Base-by-base conservation (phyloP, 306 rosid species). In the Pyrus betulifolia region DNA sequence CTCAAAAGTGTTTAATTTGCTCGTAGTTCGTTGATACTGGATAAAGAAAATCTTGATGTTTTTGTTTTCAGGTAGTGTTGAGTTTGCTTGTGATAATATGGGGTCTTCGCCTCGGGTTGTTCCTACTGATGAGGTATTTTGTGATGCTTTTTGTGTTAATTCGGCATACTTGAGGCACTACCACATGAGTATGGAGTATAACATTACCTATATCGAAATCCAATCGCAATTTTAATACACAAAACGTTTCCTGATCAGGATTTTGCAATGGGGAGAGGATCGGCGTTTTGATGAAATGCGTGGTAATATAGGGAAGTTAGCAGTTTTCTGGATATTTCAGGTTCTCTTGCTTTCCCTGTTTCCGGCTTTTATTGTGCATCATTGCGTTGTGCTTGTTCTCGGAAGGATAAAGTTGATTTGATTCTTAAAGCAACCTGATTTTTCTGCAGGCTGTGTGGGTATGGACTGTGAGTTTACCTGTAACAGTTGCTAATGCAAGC, bases 321-420 rank as follows among this genome's bases (percentile, higher is more conserved):
- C 97, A 54, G n/a, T 87, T 62, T 95, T 95, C 86, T 95, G 99
- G 99, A 92, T 77, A 80, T 86, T 92, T 81, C 99, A 95, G 99
- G 99, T 95, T 82, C 78, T 40, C 58, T 71, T 23, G n/a, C 30
- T 35, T 67, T 55, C 52, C 71, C 45, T 61, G 23, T 61, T 78
- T 75, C 25, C 11, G 59, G 67, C 40, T 80, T 75, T 27, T 44
- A 63, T 42, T 68, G 46, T 21, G 30, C 38, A 55, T 38, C 21
- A 18, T 74, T 35, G 15, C 8, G 5, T 69, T 6, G 66, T 78
- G 19, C 59, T 68, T 42, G 64, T 75, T 57, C 12, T 42, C 3
- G 30, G 11, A 28, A 33, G 69, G 70, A 44, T 22, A 57, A 8
- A 21, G 35, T 19, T 30, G 35, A 11, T 28, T 74, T 68, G n/a